Percentiles rank a stretch among this genome's conserved stretches.
Evolutionary conservation across 2,329 filamentous ascomycete species (phyloP).

Genomic region (Ophiostoma triangulosporum): DNA sequence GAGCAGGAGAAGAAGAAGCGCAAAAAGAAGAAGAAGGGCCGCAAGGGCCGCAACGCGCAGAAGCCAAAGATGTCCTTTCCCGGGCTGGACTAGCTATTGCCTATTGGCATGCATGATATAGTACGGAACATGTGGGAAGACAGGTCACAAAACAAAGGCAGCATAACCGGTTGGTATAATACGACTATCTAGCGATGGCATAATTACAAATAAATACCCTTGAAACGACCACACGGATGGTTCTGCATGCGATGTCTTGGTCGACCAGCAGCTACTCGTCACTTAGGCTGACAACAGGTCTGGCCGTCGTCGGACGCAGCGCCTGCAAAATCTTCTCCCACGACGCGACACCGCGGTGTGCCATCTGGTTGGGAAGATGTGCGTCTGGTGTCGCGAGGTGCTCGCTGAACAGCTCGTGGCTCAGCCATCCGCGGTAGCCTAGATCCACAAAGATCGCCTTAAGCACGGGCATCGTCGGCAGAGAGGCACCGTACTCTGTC

Average conservation of each 20-base stretch:
- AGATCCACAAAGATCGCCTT: slow-evolving; percentile 38
- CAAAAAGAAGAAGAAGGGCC: slow-evolving; percentile 22
- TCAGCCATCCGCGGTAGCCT: slow-evolving; percentile 45
- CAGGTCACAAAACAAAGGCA: background rate
- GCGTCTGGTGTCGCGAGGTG: slow-evolving; percentile 31
- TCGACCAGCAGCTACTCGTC: background rate
- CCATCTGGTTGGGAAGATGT: slow-evolving; percentile 36
- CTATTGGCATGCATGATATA: background rate
- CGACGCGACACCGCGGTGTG: slow-evolving; percentile 32
- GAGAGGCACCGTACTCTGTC: slow-evolving; percentile 37
- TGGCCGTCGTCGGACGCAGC: background rate
- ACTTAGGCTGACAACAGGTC: background rate
- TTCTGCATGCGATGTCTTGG: no score
- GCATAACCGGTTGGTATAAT: background rate
- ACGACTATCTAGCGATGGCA: background rate
- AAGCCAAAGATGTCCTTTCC: slow-evolving; percentile 18
- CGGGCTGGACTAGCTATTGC: slow-evolving; percentile 19
- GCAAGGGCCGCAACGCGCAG: slow-evolving; percentile 14
- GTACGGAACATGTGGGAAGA: background rate
- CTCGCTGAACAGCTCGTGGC: slow-evolving; percentile 45
- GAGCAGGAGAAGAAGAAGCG: slow-evolving; percentile 16
- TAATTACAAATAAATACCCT: background rate
- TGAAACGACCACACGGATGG: background rate
- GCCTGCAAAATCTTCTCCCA: slow-evolving; percentile 29
- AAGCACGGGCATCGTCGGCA: slow-evolving; percentile 41